These are phyloP conservation scores for Lentinus brumalis DNA, from an alignment of 768 basidiomycete genomes.

Conservation along the genomic window DNA sequence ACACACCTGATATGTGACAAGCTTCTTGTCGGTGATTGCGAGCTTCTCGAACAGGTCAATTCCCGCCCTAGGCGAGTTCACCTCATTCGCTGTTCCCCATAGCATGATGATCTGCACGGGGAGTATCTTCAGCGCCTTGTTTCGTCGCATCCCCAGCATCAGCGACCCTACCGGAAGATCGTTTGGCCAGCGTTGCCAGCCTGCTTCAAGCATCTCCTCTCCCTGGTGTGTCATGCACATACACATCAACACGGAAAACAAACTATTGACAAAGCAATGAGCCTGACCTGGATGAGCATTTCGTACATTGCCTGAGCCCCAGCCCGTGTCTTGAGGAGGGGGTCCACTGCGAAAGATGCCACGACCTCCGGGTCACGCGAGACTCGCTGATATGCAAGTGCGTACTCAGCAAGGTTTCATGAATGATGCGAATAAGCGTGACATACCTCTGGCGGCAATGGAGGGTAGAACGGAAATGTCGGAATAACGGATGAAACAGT, in stretches of 20 bases:
- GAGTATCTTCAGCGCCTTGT: background rate
- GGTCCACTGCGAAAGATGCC: background rate
- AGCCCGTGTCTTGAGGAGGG: background rate
- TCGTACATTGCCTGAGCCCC: background rate
- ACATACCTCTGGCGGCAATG: background rate
- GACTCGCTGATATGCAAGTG: background rate
- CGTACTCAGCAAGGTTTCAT: background rate
- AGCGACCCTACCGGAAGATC: background rate
- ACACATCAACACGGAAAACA: background rate
- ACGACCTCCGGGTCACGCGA: background rate
- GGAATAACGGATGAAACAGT: background rate
- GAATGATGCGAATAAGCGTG: too few species aligned
- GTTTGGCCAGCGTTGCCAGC: constrained; percentile 3
- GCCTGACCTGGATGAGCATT: constrained; percentile 1
- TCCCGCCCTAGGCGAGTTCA: constrained; percentile 51
- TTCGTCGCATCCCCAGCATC: background rate
- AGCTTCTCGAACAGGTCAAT: constrained; percentile 53
- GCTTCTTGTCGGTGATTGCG: constrained; percentile 50
- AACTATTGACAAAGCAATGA: background rate
- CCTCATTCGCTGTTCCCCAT: constrained; percentile 12
- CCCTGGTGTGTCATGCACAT: background rate
- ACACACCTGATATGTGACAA: constrained; percentile 42
- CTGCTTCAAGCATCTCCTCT: background rate
- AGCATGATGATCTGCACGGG: background rate
- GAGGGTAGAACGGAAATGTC: background rate